Evolutionary conservation across 148 eudicot species (phyloP).

Genomic region (Talinum fruticosum): DNA sequence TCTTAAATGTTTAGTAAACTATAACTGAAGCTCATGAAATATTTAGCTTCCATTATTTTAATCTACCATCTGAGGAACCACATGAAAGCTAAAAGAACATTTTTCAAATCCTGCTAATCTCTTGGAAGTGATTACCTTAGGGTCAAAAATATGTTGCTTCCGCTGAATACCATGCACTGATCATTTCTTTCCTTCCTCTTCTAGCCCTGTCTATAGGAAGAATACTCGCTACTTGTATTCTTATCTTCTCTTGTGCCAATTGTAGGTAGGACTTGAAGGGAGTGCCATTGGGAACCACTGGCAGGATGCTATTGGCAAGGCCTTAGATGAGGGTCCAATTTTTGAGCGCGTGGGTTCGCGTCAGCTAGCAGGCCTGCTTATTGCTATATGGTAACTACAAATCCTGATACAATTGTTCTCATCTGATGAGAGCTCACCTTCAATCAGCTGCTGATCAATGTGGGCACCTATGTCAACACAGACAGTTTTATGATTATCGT

Average conservation of each 20-base stretch:
- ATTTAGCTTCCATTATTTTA: neutral
- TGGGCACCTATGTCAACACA: neutral
- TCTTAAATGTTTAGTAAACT: neutral
- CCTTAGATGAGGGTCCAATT: slow-evolving; percentile 75
- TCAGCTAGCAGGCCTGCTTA: slow-evolving; percentile 87
- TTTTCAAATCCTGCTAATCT: neutral
- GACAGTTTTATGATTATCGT: neutral
- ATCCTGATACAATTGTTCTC: neutral
- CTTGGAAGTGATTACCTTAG: neutral
- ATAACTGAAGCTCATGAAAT: neutral
- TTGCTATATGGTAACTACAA: slow-evolving; percentile 76
- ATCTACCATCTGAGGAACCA: neutral
- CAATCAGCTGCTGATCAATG: slow-evolving; percentile 1
- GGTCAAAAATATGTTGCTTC: neutral
- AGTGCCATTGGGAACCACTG: slow-evolving; percentile 90
- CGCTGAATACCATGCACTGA: neutral
- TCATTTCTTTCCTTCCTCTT: neutral
- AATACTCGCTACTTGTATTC: neutral
- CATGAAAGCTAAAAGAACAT: neutral
- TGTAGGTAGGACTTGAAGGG: slow-evolving; percentile 99
- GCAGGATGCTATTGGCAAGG: slow-evolving; percentile 94
- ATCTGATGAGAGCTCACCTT: slow-evolving; percentile 14
- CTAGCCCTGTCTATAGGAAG: neutral
- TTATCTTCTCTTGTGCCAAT: slow-evolving; percentile 27
- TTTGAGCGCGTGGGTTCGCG: slow-evolving; percentile 98